Conservation (phyloP, 257 asterid species). For the Ophiorrhiza pumila region DNA sequence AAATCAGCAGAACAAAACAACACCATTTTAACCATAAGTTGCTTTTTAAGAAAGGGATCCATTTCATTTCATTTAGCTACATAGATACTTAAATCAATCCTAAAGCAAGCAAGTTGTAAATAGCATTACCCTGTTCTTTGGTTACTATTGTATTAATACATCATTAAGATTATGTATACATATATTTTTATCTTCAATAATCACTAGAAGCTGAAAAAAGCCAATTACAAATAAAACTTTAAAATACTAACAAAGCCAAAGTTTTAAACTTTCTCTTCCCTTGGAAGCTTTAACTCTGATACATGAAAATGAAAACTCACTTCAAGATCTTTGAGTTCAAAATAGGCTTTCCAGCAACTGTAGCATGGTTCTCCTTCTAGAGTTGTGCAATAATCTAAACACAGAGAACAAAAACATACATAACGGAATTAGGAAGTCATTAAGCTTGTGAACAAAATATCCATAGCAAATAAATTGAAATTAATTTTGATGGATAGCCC, state of each 20-base stretch:
- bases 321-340: conserved; percentile 90
- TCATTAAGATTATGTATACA: not conserved
- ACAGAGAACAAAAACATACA: not conserved
- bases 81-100: too few species aligned
- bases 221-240: not conserved
- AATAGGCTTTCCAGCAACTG: conserved; percentile 93
- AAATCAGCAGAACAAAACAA: not conserved
- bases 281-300: not conserved
- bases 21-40: not conserved
- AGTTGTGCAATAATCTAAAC: conserved; percentile 75
- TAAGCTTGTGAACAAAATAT: not conserved
- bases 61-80: too few species aligned
- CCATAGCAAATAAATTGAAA: too few species aligned
- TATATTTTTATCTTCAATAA: not conserved
- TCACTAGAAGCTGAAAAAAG: too few species aligned
- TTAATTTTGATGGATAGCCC: not conserved
- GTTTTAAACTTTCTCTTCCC: not conserved
- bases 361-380: conserved; percentile 83
- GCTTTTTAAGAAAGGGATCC: too few species aligned
- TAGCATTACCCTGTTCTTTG: not conserved
- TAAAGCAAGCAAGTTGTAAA: too few species aligned
- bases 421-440: not conserved
- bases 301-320: conserved; percentile 35
- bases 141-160: too few species aligned
- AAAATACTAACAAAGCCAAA: not conserved